Evolutionary conservation across 1,139 yeast species (phyloP), one percentile per base, ranked within the genome.

Genomic region (Nakaseomyces nivariensis): DNA sequence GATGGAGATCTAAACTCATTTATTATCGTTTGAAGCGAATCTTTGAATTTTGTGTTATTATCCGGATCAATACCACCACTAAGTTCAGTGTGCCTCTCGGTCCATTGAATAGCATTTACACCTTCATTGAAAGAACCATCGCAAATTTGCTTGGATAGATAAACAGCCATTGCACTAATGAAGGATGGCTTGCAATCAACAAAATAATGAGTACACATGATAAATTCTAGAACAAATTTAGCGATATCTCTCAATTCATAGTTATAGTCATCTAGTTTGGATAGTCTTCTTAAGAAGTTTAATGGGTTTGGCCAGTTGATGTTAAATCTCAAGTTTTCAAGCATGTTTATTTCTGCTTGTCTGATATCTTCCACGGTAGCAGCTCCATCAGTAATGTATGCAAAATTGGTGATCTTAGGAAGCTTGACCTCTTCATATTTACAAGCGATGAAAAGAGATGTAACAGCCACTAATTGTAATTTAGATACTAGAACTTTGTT

Each of bases 391-490:
- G 96, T 88, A 56, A 89, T 88, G 65, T 86, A 87, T 10, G 95
- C 88, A 67, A 88, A 90, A 68, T 87, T 86, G 56, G 84, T 79
- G 47, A 90, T 84, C 45, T 92, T 82, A 5, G 98, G 98, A n/a
- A 92, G 78, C 63, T 85, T 86, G 34, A 92, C 96, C 69, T 92
- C 98, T 69, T 92, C 97, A 67, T 86, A 89, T 70, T 90, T 90
- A 24, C 97, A 94, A 32, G 97, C 96, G 56, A 89, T 85, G 67
- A 89, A 86, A 56, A 90, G 70, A 7, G 94, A 79, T 1, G 96
- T 89, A 4, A 95, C 85, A 7, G 97, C 97, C 52, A 89, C 76
- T 53, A 90, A 75, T 72, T 90, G 98, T 52, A 90, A 73, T 68
- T 86, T 82, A 60, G 84, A 88, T 53, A 89, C 79, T 52, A 85